Conservation (phyloP, 2,329 filamentous ascomycete species). For the Hortaea sp. region DNA sequence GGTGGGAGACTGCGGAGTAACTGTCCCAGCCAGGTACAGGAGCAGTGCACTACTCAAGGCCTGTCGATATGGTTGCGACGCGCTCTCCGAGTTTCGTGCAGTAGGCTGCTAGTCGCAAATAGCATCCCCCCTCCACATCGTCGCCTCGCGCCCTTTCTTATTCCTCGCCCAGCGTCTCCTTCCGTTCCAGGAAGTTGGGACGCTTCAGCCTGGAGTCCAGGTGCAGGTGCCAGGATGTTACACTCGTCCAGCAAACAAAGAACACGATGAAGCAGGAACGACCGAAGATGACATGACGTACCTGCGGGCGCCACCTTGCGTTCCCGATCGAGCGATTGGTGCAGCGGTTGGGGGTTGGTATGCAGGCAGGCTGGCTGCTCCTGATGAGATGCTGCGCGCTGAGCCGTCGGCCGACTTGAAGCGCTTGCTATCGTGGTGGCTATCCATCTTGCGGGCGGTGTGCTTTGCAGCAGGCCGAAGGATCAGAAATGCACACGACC, state of each 20-base stretch:
- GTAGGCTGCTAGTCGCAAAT: too few species aligned
- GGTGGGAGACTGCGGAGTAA: background rate
- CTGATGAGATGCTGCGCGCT: background rate
- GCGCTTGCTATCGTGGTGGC: slow-evolving; percentile 14
- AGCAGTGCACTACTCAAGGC: too few species aligned
- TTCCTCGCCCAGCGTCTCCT: too few species aligned
- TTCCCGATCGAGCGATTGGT: slow-evolving; percentile 2
- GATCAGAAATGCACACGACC: background rate
- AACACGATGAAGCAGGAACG: background rate
- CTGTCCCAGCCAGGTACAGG: background rate
- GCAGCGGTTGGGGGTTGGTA: slow-evolving; percentile 18
- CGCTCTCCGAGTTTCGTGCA: too few species aligned
- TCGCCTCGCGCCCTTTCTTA: too few species aligned
- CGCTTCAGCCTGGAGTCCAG: too few species aligned
- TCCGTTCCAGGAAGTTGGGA: too few species aligned
- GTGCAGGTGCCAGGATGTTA: too few species aligned
- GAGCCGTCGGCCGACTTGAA: slow-evolving; percentile 14
- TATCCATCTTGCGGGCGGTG: too few species aligned
- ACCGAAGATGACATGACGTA: slow-evolving; percentile 7
- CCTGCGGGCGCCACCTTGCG: slow-evolving; percentile 8
- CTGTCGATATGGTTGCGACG: too few species aligned
- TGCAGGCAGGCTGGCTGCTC: slow-evolving; percentile 17
- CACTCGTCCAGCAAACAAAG: background rate
- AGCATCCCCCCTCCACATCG: too few species aligned
- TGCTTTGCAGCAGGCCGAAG: background rate